A percentile compares a stretch with the other conserved stretches of the same genome.
Conservation (phyloP, 495 filamentous ascomycete genomes). For the Neurospora pannonica region DNA sequence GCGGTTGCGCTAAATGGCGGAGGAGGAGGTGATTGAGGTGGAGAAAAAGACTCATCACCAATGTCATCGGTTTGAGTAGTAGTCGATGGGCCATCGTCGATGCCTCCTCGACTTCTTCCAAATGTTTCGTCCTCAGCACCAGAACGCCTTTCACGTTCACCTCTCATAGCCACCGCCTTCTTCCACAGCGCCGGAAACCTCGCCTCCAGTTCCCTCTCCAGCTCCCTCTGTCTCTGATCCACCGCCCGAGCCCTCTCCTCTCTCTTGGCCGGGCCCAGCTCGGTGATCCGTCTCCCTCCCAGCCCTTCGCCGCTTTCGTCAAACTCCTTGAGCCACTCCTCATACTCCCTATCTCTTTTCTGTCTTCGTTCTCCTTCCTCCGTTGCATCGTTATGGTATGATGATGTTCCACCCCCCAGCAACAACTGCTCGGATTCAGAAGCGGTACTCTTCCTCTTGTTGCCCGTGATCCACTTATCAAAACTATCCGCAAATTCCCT, state of each 20-base stretch:
- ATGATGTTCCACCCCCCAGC: not conserved
- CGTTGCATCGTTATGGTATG: not conserved
- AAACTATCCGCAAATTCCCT: slow-evolving; percentile 38
- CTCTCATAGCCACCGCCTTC: slow-evolving; percentile 25
- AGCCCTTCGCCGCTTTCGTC: slow-evolving; percentile 24
- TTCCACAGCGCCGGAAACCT: slow-evolving; percentile 25
- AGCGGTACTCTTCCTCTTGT: not conserved
- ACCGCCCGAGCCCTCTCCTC: slow-evolving; percentile 25
- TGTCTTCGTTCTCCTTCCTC: slow-evolving; percentile 20
- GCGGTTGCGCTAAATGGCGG: not conserved
- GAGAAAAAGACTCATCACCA: not conserved
- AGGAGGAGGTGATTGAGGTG: not conserved
- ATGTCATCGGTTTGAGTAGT: not conserved
- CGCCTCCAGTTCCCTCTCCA: slow-evolving; percentile 29
- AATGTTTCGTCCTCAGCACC: not conserved
- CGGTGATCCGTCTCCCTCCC: slow-evolving; percentile 11
- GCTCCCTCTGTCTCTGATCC: slow-evolving; percentile 29
- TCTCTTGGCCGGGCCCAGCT: slow-evolving; percentile 29
- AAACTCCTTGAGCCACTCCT: slow-evolving; percentile 28
- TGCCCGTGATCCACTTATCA: slow-evolving; percentile 33
- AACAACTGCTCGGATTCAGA: not conserved
- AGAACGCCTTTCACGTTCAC: slow-evolving; percentile 6
- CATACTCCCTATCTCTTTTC: slow-evolving; percentile 15
- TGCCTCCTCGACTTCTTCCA: not conserved
- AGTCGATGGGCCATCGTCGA: slow-evolving; percentile 1